Evolutionary conservation across 441 rosid species (phyloP), one percentile per base, ranked within the genome.

Genomic region (Melastoma candidum): DNA sequence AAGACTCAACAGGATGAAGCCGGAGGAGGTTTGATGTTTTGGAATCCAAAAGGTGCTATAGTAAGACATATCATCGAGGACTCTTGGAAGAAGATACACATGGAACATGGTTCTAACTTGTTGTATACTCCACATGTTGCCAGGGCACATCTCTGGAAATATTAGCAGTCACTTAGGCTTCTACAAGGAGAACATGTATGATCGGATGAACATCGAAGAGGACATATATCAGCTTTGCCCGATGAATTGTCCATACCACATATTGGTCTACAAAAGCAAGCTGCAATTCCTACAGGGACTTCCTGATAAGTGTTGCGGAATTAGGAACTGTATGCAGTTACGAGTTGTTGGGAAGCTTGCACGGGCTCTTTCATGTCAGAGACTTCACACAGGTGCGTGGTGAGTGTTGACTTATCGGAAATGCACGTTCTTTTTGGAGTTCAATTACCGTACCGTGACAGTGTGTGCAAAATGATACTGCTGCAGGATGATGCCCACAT

Each of bases 221-320:
- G 98, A 85, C 62, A 78, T 75, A 57, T 90, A 85, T 65, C 98
- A 85, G 63, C 98, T 90, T 49, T 77, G 98, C 2, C 98, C 98
- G 11, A 87, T 90, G 98, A 90, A 90, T 75, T 90, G 96, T 56
- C 98, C 98, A 26, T 90, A 85, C 71, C 98, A 87, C 71, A 87
- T 87, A 67, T 65, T 90, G 68, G 77, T 82, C 10, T 87, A 83
- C 73, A 83, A 85, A 71, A 85, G 98, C 67, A 87, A 80, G 72
- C 96, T 65, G 63, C 86, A 17, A 87, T 14, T 90, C 95, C 0
- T 90, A 83, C 67, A 88, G 90, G 13, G 93, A 90, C 68, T 79
- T 90, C 48, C 98, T 95, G 14, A 76, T 90, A 59, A 75, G 90
- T 71, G 93, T 87, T 63, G 98, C 96, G 3, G 98, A 90, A 76